phyloP scores from a whole-genome alignment of 129 eudicot genomes.

The sunflower (Helianthus annuus) region DNA sequence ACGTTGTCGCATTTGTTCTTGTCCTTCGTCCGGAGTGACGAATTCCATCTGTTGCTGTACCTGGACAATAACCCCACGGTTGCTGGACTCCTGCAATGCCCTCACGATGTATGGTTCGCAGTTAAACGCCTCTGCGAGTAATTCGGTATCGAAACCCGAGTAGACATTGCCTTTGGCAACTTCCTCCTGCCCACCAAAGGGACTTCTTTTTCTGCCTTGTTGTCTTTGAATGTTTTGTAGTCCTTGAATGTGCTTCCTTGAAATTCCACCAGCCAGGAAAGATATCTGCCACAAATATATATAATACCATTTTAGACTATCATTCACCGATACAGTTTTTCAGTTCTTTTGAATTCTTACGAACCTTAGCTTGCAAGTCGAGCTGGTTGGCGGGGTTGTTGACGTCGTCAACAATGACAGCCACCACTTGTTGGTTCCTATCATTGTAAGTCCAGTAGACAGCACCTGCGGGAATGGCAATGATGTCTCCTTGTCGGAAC shows the following conservation, averaged over 20 bases:
- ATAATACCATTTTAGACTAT: not conserved
- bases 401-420: constrained; percentile 55
- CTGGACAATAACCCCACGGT: constrained; percentile 50
- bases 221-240: constrained; percentile 5
- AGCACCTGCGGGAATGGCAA: constrained; percentile 75
- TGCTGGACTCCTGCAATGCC: constrained; percentile 48
- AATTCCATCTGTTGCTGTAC: constrained; percentile 46
- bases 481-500: constrained; percentile 57
- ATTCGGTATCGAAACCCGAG: constrained; percentile 44
- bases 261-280: constrained; percentile 63
- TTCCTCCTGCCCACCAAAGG: not conserved
- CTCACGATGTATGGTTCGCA: constrained; percentile 39
- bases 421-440: constrained; percentile 54
- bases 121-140: constrained; percentile 67
- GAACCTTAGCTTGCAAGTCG: constrained; percentile 59
- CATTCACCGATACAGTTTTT: no score
- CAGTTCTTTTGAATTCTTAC: not conserved
- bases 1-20: not conserved
- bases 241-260: constrained; percentile 30
- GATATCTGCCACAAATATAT: constrained; percentile 33
- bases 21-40: constrained; percentile 48
- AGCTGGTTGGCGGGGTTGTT: constrained; percentile 84
- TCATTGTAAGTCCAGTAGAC: constrained; percentile 79
- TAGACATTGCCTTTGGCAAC: constrained; percentile 51
- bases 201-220: not conserved